Percentiles rank a stretch among this genome's conserved stretches.
These are phyloP conservation scores for Arctium lappa DNA, from an alignment of 129 eudicot genomes.

Conservation along the genomic window DNA sequence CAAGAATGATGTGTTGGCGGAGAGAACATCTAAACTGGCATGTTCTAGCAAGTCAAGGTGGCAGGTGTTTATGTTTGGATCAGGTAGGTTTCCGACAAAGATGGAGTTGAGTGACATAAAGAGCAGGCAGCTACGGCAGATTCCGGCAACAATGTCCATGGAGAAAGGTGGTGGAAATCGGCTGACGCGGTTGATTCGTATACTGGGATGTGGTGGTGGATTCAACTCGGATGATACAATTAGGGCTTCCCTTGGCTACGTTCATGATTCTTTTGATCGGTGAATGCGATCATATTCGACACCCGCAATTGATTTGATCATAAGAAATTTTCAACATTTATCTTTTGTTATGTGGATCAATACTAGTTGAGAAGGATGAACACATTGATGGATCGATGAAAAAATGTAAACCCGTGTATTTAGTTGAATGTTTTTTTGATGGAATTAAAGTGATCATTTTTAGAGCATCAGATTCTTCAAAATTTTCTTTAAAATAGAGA, in stretches of 20 bases:
- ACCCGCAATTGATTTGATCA: no score
- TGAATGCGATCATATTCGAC: not conserved
- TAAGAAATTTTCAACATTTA: not conserved
- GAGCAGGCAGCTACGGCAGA: constrained; percentile 31
- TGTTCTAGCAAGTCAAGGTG: constrained; percentile 32
- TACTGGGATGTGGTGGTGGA: constrained; percentile 15
- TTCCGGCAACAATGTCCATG: not conserved
- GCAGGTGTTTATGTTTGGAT: constrained; percentile 39
- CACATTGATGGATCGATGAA: no score
- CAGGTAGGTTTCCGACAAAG: constrained; percentile 16
- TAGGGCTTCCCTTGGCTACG: not conserved
- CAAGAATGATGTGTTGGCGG: constrained; percentile 7
- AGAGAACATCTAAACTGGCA: constrained; percentile 13
- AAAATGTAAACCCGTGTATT: not conserved
- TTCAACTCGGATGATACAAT: not conserved
- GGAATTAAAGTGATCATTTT: not conserved
- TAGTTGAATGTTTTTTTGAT: not conserved
- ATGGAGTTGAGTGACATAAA: constrained; percentile 42
- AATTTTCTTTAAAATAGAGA: no score
- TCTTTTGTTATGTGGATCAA: not conserved
- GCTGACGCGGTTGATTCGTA: not conserved
- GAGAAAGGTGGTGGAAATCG: not conserved
- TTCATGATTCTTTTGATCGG: not conserved
- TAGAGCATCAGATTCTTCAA: no score
- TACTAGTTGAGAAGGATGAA: not conserved